Conservation (phyloP, 345 rosid genomes). For the Euclidium syriacum region DNA sequence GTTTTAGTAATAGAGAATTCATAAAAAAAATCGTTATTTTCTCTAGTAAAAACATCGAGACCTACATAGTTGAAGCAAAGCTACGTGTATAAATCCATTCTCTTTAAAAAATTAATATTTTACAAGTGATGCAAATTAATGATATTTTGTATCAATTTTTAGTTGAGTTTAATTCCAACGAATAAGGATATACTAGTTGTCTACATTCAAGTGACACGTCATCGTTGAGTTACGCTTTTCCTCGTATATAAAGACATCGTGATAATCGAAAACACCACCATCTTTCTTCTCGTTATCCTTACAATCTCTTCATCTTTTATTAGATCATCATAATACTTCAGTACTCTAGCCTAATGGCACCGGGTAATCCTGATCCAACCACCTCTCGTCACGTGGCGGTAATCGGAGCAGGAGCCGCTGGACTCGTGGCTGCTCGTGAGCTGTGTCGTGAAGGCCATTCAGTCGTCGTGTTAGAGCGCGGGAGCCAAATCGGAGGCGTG, state of each 20-base stretch:
- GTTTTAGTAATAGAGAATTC: background rate
- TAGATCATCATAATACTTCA: background rate
- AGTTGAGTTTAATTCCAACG: background rate
- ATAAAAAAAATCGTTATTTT: background rate
- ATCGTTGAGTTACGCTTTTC: background rate
- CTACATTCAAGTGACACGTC: constrained; percentile 23
- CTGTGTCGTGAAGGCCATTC: constrained; percentile 74
- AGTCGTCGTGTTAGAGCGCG: constrained; percentile 70
- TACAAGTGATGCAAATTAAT: no score
- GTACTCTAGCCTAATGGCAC: constrained; percentile 18
- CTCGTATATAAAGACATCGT: constrained; percentile 21
- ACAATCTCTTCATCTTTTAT: constrained; percentile 9
- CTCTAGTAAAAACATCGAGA: background rate
- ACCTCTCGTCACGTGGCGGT: constrained; percentile 58
- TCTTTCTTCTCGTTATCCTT: background rate
- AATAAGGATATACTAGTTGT: background rate
- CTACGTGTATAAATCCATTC: no score
- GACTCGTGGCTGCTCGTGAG: constrained; percentile 77
- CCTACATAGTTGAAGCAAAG: background rate
- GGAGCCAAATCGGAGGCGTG: constrained; percentile 61
- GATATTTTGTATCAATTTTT: background rate
- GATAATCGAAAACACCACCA: constrained; percentile 13
- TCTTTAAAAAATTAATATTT: no score
- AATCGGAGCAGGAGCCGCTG: constrained; percentile 89
- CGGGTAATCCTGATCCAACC: background rate